Base-by-base conservation (phyloP, 2,329 filamentous ascomycete genomes). In the Periglandula ipomoeae region DNA sequence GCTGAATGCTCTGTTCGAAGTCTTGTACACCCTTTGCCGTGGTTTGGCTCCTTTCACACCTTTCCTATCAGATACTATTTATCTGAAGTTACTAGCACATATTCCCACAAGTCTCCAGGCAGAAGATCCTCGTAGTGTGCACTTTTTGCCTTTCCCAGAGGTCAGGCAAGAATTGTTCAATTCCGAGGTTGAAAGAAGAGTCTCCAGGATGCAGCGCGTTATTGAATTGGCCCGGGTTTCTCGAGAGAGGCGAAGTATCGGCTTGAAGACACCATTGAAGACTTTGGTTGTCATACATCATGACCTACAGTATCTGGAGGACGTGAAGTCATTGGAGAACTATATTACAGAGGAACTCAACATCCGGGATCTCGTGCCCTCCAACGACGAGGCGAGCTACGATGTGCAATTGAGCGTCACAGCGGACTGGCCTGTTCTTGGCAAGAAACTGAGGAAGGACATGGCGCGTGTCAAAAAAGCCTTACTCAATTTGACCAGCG, bases 361-460 rank as follows among this genome's bases (percentile, higher is more conserved):
- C 62, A 78, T 98, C 44, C 82, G 85, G 53, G 87, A 95, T 53
- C 73, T 97, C 24, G 73, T 95, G 10, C 75, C 96, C 47, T 89
- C 88, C 3, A 83, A 80, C 7, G 89, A 97, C 55, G 93, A 97
- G 69, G 84, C 81, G 48, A 87, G 85, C 64, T 96, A 96, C 71
- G 87, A 89, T 48, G 89, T 98, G 41, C 84, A 93, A 62, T 95
- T 96, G 70, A 89, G 86, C 53, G 88, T 91, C 15, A 81, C 79
- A 35, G 90, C 89, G 7, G 93, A 98, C 67, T 96, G 93, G 85
- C 89, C 93, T 13, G 85, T 87, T 2, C 76, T 98, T 15, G 93
- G 93, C 55, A 95, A 95, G 79, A 97, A 97, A 72, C 78, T 97
- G 58, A 95, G 95, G 76, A 96, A 95, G 70, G 90, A 96, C 60